Conservation (phyloP, 306 rosid species). For the Oemleria cerasiformis region DNA sequence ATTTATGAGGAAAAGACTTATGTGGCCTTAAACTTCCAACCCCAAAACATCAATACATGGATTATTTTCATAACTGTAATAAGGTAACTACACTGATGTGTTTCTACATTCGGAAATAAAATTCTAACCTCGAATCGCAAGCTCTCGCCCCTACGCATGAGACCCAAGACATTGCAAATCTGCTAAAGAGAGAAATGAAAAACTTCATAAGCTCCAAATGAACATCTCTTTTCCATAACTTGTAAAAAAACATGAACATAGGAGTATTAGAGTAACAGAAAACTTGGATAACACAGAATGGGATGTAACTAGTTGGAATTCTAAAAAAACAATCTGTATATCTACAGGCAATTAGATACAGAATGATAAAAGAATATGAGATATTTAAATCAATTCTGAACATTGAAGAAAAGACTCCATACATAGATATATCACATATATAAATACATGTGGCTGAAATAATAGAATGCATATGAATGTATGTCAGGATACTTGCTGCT, state of each 20-base stretch:
- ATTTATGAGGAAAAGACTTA: neutral
- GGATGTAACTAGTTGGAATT: neutral
- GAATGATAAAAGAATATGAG: neutral
- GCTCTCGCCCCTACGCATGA: constrained; percentile 84
- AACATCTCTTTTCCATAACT: neutral
- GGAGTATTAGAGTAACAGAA: neutral
- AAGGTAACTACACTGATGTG: neutral
- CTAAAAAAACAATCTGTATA: neutral
- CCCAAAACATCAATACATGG: neutral
- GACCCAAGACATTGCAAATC: constrained; percentile 88
- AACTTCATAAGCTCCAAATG: constrained; percentile 26
- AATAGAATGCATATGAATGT: too few species aligned
- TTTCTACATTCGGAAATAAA: constrained; percentile 12
- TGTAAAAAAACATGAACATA: neutral
- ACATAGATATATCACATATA: too few species aligned
- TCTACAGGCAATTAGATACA: neutral
- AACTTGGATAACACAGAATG: neutral
- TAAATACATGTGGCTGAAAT: too few species aligned
- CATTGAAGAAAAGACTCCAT: neutral
- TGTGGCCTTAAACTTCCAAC: constrained; percentile 4
- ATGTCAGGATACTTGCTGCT: too few species aligned
- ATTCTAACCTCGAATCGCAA: constrained; percentile 83
- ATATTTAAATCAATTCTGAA: neutral
- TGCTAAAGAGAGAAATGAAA: constrained; percentile 39
- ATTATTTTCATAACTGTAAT: neutral